Base-by-base conservation (phyloP, 2,329 filamentous ascomycete genomes). In the Aspergillus unguis region DNA sequence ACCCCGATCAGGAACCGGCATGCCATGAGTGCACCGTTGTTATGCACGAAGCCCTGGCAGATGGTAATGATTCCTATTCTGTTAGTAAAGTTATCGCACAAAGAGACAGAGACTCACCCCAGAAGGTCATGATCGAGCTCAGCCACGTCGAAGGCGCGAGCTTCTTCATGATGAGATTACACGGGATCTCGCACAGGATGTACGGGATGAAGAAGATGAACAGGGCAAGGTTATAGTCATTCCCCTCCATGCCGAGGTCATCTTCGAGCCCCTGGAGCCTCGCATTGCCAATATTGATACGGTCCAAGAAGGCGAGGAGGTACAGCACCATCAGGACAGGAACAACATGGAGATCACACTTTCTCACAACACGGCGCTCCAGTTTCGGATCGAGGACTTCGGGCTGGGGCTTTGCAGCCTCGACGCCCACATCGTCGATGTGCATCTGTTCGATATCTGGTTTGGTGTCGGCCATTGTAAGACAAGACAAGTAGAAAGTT, bases 261-360 rank as follows among this genome's bases (percentile, higher is more conserved):
- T 60, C 31, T 6, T 61, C 58, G 57, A 74, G 64, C 5, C 70
- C 69, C 43, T 66, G 64, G 33, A 72, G 67, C 31, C 65, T 68
- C 7, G 70, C 71, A 56, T 73, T 73, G 26, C 62, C 63, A 36
- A 65, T 62, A 28, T 64, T 65, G 4, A 62, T 62, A n/a, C 63
- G 61, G 42, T 65, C 63, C 32, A 65, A 52, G 33, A 64, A 65
- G 25, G 60, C 57, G 1, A 65, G 53, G 3, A 64, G 48, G 36
- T 63, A 65, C 25, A 65, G 54, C 41, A 69, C 64, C 67, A 68
- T 72, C 6, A 76, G 62, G 26, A 73, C 64, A 0, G 73, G 73
- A 5, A 76, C 65, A 6, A 76, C 62, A 26, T 69, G 65, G n/a
- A 70, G 42, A 57, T 76, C 74, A 8, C 75, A 59, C 59, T 75